Evolutionary conservation across 108 stramenopile genomes (phyloP), one percentile per base, ranked within the genome.

Genomic region (Seminavis robusta): DNA sequence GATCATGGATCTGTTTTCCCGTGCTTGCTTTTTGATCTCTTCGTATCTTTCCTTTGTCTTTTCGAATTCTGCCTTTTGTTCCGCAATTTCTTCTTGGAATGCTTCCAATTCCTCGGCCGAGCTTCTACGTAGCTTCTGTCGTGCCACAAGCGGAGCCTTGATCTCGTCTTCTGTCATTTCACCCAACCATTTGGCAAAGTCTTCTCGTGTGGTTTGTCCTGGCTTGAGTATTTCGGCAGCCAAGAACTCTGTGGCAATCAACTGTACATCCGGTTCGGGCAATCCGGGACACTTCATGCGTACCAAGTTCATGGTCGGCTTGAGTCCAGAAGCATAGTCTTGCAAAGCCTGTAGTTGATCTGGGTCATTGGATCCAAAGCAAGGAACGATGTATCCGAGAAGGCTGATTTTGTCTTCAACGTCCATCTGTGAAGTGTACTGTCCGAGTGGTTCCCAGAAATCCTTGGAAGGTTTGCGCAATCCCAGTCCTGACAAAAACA

Each of bases 371-470:
- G 81, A 85, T 28, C 77, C 86, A 47, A 92, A 94, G 31, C 84
- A 66, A 42, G 88, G 90, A 34, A 95, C 90, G 40, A 93, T 65
- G 54, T 88, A 83, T 28, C 84, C 71, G 16, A 95, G 65, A 24
- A 95, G 80, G 50, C 83, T 86, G 43, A 95, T 83, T 51, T 92
- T 88, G 20, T 94, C 94, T 43, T 90, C 88, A 7, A 91, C 77
- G 5, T 73, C 69, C 77, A 95, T 84, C 7, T 73, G 73, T 8
- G 63, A 70, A 16, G 95, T 95, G n/a, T 70, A 43, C 61, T 81
- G 71, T 33, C 95, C 95, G 8, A 95, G 78, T 19, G 90, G 90
- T 33, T 59, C 72, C 95, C 95, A 95, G 48, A 95, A 88, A 38
- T 88, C 74, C 2, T 71, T 62, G 21, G 77, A 76, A n/a, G 92